Evolutionary conservation across 352 stramenopile genomes (phyloP), one percentile per base, ranked within the genome.

Genomic region (Globisporangium solare): DNA sequence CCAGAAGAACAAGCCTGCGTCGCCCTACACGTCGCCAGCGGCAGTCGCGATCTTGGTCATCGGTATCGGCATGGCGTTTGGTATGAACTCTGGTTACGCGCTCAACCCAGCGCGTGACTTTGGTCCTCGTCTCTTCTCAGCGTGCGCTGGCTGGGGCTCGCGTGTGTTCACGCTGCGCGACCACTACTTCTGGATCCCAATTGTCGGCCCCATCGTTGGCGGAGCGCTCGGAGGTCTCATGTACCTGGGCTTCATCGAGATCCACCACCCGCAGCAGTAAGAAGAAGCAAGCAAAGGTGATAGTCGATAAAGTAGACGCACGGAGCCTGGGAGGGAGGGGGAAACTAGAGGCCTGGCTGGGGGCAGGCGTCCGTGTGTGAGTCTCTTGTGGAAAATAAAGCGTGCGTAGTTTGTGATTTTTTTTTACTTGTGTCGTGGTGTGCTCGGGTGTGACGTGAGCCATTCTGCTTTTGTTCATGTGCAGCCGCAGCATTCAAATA

Each of bases 11-110:
- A 70, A 76, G 37, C 74, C 76, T 22, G 74, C 73, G 13, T 77
- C 61, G 32, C 54, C 68, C 12, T 81, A 67, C 52, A 63, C 57
- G 37, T 66, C 73, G 22, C 79, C 79, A 6, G 59, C 51, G 13
- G 67, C 75, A 0, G 67, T 83, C 18, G 76, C 70, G 20, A 42
- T 83, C 27, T 59, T 89, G 14, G 63, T 89, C 24, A 61, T 76
- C 27, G 75, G 54, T 3, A 79, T 91, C 35, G 78, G 81, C 42
- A 91, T 89, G 73, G 71, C 74, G 8, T 89, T 91, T 46, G 78
- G 80, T 39, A 74, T 80, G 56, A 91, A 88, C 60, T 79, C 80
- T 7, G 76, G 81, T 48, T 83, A 86, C 51, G 70, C 73, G 1
- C 71, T 83, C 58, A 83, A 83, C 42, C 73, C 73, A 10, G 70